A percentile compares a stretch with the other conserved stretches of the same genome.
Conservation (phyloP, 306 rosid species). For the Quercus agrifolia region DNA sequence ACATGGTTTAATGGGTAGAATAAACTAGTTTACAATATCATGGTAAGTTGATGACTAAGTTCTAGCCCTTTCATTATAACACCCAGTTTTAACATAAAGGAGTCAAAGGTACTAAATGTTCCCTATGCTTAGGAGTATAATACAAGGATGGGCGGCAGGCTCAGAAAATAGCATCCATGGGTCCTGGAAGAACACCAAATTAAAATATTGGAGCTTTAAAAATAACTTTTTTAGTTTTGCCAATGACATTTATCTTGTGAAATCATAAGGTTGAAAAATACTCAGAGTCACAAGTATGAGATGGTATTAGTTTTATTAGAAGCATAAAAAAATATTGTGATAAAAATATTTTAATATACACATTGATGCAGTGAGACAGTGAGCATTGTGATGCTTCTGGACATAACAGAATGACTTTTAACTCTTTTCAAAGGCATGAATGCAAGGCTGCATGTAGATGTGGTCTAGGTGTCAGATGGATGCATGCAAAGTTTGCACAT, state of each 20-base stretch:
- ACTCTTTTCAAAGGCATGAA: background rate
- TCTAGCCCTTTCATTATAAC: background rate
- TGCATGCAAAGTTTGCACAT: background rate
- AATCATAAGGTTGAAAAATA: background rate
- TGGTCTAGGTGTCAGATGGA: background rate
- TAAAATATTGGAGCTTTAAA: background rate
- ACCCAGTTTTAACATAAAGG: slow-evolving; percentile 4
- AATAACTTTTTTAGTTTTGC: background rate
- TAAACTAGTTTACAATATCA: background rate
- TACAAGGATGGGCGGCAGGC: background rate
- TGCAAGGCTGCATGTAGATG: background rate
- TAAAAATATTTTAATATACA: background rate
- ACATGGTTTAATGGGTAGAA: background rate
- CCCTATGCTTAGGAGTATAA: background rate
- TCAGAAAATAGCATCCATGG: background rate
- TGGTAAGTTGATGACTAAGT: background rate
- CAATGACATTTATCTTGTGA: background rate
- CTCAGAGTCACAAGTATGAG: background rate
- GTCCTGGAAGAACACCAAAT: background rate
- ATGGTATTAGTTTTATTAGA: background rate
- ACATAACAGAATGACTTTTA: background rate
- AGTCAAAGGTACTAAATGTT: background rate
- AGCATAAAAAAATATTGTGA: background rate
- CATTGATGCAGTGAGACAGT: background rate
- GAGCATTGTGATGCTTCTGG: background rate